phyloP scores from a whole-genome alignment of 208 protist genomes.

The Leishmania major region DNA sequence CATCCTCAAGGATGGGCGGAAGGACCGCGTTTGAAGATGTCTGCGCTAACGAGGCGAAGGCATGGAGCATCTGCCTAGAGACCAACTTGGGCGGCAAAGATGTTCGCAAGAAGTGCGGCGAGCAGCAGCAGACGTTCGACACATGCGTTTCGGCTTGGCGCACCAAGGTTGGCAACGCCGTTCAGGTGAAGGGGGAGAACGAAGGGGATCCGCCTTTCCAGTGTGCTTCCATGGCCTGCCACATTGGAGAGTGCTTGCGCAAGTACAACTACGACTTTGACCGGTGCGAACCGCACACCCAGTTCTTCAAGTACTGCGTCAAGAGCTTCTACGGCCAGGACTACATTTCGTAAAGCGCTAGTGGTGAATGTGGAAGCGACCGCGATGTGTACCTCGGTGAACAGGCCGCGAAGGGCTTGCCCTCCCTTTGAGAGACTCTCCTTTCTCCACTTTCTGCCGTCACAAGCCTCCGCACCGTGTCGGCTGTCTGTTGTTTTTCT shows the following conservation, averaged over 20 bases:
- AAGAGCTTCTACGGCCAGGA: slow-evolving; percentile 74
- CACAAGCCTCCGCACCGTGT: neutral
- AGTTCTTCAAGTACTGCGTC: slow-evolving; percentile 85
- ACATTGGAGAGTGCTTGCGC: slow-evolving; percentile 73
- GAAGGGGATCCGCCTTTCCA: slow-evolving; percentile 78
- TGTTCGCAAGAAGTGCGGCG: slow-evolving; percentile 38
- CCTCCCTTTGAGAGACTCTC: neutral
- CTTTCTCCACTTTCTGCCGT: neutral
- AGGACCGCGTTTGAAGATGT: slow-evolving; percentile 33
- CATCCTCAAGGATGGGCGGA: slow-evolving; percentile 3
- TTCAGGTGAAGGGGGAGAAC: slow-evolving; percentile 68
- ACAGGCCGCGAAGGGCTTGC: neutral
- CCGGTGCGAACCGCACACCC: slow-evolving; percentile 65
- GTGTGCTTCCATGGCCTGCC: slow-evolving; percentile 77
- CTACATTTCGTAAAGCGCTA: slow-evolving; percentile 39
- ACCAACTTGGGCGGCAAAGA: slow-evolving; percentile 43
- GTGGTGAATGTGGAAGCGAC: neutral
- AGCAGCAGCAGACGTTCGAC: slow-evolving; percentile 51
- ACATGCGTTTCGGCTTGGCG: slow-evolving; percentile 62
- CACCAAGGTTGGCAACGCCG: slow-evolving; percentile 34
- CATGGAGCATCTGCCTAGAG: slow-evolving; percentile 68
- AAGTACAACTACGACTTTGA: slow-evolving; percentile 79
- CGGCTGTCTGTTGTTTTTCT: neutral
- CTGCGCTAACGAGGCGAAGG: slow-evolving; percentile 66
- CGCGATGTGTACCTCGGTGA: neutral